phyloP scores from a whole-genome alignment of 2,329 filamentous ascomycete genomes.

The Sodiomyces alkalinus region DNA sequence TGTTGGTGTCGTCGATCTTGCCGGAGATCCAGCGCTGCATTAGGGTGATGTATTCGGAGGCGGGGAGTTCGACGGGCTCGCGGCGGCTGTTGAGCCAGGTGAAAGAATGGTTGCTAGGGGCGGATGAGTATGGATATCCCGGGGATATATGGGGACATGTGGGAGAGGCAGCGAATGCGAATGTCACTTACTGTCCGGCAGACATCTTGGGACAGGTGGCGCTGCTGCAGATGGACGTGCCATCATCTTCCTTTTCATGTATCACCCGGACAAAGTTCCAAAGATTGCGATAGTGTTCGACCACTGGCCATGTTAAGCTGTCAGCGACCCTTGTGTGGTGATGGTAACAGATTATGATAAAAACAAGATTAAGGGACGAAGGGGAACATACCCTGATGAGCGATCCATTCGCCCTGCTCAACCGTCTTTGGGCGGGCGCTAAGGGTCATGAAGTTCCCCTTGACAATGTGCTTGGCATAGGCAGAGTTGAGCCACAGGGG shows the following conservation, averaged over 20 bases:
- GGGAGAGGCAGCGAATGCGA: slow-evolving; percentile 1
- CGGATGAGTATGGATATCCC: neutral
- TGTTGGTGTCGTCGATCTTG: slow-evolving; percentile 78
- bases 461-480: slow-evolving; percentile 77
- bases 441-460: slow-evolving; percentile 93
- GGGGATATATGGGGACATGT: too few relatives aligned
- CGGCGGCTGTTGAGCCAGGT: slow-evolving; percentile 87
- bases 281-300: slow-evolving; percentile 81
- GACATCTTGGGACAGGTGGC: slow-evolving; percentile 83
- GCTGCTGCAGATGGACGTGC: slow-evolving; percentile 67
- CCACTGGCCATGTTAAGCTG: slow-evolving; percentile 38
- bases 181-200: slow-evolving; percentile 65
- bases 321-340: too few relatives aligned
- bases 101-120: slow-evolving; percentile 68
- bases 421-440: slow-evolving; percentile 87
- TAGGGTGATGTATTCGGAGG: slow-evolving; percentile 83
- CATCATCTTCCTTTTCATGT: slow-evolving; percentile 70
- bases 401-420: slow-evolving; percentile 89
- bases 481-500: slow-evolving; percentile 63
- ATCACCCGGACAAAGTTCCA: slow-evolving; percentile 82
- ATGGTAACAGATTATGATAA: too few relatives aligned
- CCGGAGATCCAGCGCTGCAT: slow-evolving; percentile 96
- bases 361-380: neutral
- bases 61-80: slow-evolving; percentile 82
- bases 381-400: slow-evolving; percentile 67